Base-by-base conservation (phyloP, 2,329 filamentous ascomycete genomes). In the Hymenoscyphus occultus region DNA sequence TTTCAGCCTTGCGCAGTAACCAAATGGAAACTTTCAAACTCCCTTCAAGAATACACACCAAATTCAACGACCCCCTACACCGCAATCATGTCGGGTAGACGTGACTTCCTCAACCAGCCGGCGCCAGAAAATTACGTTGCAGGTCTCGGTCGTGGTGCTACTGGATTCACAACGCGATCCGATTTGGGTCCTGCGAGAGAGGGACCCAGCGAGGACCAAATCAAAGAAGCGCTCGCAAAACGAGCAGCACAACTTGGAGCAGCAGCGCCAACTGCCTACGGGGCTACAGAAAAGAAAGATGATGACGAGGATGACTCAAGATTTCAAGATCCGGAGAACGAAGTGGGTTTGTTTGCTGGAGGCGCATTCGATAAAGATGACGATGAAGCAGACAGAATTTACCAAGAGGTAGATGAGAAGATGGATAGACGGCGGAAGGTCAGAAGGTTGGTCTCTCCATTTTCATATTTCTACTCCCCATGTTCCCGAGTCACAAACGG, bases 361-460 rank as follows among this genome's bases (percentile, higher is more conserved):
- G 95, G 95, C 42, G 91, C 95, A 72, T 99, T 97, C 80, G 95
- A 98, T 77, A 91, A 95, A 77, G 95, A 99, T 64, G 95, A 99
- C 75, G 95, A 99, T 74, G 96, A 99, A 78, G 95, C 95, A 56
- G 95, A 99, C 79, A 85, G 91, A 74, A 97, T 99, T 74, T 99
- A 96, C 81, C 90, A 93, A 74, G 90, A 92, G 75, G 91, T 99
- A 69, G 95, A 99, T 74, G 95, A 97, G 81, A 94, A 91, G 79
- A 98, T 99, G 94, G 93, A 96, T 71, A 91, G 86, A 79, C 86
- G 95, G 71, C 84, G 95, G 69, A 96, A 90, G 81, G 85, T 85
- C 71, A 88, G 94, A 86, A 92, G 91, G 91, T 94, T 86, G 85
- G 90, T 91, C 68, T 64, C 69, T 71, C 70, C 65, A 39, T 66